phyloP scores from a whole-genome alignment of 768 basidiomycete species.

The Neoboletus brunneissimus region DNA sequence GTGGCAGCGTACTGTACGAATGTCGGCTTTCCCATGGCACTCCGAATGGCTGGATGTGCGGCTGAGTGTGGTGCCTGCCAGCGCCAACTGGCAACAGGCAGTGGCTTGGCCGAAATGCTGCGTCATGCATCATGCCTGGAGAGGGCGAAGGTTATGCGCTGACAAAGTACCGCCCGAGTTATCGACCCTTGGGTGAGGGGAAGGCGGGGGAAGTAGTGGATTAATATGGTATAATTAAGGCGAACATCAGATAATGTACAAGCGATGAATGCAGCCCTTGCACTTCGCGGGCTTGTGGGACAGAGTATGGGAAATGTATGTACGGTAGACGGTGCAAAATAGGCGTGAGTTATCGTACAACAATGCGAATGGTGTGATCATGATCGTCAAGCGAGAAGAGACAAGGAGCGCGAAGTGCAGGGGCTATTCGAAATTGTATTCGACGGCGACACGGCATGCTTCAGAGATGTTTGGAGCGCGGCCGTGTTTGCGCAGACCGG shows the following conservation, averaged over 20 bases:
- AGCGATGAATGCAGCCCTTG: slow-evolving; percentile 17
- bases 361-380: slow-evolving; percentile 21
- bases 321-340: slow-evolving; percentile 27
- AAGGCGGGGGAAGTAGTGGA: slow-evolving; percentile 11
- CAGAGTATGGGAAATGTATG: slow-evolving; percentile 25
- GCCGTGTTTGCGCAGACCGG: slow-evolving; percentile 62
- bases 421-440: slow-evolving; percentile 63
- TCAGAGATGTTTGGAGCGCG: slow-evolving; percentile 51
- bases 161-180: background rate
- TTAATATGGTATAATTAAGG: slow-evolving; percentile 38
- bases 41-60: background rate
- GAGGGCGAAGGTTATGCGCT: slow-evolving; percentile 5
- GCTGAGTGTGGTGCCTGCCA: slow-evolving; percentile 1
- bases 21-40: slow-evolving; percentile 10
- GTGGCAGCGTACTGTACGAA: background rate
- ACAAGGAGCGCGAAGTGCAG: background rate
- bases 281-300: slow-evolving; percentile 11
- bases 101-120: background rate
- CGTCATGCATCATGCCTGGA: background rate
- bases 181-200: slow-evolving; percentile 1
- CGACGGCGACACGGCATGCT: slow-evolving; percentile 71
- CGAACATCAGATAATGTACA: slow-evolving; percentile 29
- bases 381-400: slow-evolving; percentile 14
- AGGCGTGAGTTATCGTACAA: slow-evolving; percentile 32
- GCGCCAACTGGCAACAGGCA: background rate